phyloP scores from a whole-genome alignment of 768 basidiomycete genomes.

The Tephrocybe sp. region DNA sequence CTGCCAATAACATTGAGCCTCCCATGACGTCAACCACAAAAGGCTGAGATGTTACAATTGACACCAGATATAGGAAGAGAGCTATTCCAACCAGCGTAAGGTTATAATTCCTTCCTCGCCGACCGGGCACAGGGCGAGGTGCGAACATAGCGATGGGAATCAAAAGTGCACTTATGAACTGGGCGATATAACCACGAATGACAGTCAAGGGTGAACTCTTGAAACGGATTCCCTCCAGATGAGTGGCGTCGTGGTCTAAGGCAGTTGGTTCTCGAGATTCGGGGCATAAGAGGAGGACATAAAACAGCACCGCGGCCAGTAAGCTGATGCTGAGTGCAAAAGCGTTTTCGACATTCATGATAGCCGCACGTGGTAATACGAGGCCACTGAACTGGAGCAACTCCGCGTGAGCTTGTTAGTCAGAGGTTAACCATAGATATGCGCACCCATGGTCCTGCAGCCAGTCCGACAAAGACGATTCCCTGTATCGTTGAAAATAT shows the following conservation, averaged over 20 bases:
- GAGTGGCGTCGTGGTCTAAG: conserved; percentile 16
- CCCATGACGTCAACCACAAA: not conserved
- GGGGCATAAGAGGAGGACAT: conserved; percentile 48
- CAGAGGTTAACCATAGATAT: conserved; percentile 19
- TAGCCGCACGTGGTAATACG: conserved; percentile 60
- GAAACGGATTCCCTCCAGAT: conserved; percentile 21
- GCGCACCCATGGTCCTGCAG: conserved; percentile 75
- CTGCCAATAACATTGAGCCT: conserved; percentile 28
- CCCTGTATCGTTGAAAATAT: conserved; percentile 71
- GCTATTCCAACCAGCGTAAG: conserved; percentile 66
- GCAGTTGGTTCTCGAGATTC: conserved; percentile 45
- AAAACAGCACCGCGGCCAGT: conserved; percentile 35
- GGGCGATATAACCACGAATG: conserved; percentile 22
- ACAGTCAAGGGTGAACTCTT: conserved; percentile 31
- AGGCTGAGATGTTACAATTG: conserved; percentile 50
- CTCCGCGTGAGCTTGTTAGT: not conserved
- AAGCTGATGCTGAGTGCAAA: conserved; percentile 46
- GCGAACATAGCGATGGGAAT: conserved; percentile 70
- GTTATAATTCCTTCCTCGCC: conserved; percentile 64
- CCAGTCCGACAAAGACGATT: conserved; percentile 74
- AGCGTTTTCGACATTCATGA: conserved; percentile 39
- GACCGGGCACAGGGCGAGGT: conserved; percentile 48
- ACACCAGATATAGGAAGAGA: conserved; percentile 63
- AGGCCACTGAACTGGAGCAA: conserved; percentile 42
- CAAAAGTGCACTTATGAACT: conserved; percentile 46